Percentiles rank a stretch among this genome's conserved stretches.
These are phyloP conservation scores for Coprinopsis sp. DNA, from an alignment of 768 basidiomycete genomes.

Conservation along the genomic window DNA sequence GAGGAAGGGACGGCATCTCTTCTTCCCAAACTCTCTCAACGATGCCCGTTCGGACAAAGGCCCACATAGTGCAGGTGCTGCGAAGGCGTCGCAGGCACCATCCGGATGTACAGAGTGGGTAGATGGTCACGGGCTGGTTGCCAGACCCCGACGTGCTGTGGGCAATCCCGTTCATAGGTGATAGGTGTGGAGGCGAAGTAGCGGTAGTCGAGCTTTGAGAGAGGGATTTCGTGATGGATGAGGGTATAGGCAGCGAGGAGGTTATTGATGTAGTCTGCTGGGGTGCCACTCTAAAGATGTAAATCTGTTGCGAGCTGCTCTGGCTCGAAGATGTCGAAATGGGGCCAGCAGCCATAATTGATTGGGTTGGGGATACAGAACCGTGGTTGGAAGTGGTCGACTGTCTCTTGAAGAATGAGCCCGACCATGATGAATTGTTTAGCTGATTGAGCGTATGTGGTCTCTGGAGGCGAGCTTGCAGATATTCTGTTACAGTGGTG, in stretches of 20 bases:
- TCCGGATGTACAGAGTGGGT: slow-evolving; percentile 79
- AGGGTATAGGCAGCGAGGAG: slow-evolving; percentile 30
- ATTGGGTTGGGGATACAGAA: slow-evolving; percentile 27
- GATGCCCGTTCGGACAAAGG: slow-evolving; percentile 76
- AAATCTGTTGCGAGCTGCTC: slow-evolving; percentile 41
- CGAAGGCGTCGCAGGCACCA: slow-evolving; percentile 84
- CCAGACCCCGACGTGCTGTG: slow-evolving; percentile 14
- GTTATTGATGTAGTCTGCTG: slow-evolving; percentile 20
- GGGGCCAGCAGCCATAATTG: slow-evolving; percentile 23
- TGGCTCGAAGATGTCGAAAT: slow-evolving; percentile 19
- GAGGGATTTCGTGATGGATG: slow-evolving; percentile 26
- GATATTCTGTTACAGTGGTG: slow-evolving; percentile 34
- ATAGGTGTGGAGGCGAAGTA: slow-evolving; percentile 11
- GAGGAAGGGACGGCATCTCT: slow-evolving; percentile 43
- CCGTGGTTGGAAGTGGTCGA: slow-evolving; percentile 16
- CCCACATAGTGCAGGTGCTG: slow-evolving; percentile 87
- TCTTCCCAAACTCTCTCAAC: slow-evolving; percentile 91
- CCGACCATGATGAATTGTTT: slow-evolving; percentile 41
- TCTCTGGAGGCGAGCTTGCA: slow-evolving; percentile 21
- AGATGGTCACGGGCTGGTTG: slow-evolving; percentile 43
- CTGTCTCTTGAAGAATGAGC: slow-evolving; percentile 52
- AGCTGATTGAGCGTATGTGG: neutral
- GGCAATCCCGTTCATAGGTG: slow-evolving; percentile 3
- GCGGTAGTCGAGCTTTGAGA: slow-evolving; percentile 20
- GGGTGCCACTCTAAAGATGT: slow-evolving; percentile 64